These are phyloP conservation scores for Ogataea trehaloabstinens DNA, from an alignment of 805 yeast species.

Conservation along the genomic window DNA sequence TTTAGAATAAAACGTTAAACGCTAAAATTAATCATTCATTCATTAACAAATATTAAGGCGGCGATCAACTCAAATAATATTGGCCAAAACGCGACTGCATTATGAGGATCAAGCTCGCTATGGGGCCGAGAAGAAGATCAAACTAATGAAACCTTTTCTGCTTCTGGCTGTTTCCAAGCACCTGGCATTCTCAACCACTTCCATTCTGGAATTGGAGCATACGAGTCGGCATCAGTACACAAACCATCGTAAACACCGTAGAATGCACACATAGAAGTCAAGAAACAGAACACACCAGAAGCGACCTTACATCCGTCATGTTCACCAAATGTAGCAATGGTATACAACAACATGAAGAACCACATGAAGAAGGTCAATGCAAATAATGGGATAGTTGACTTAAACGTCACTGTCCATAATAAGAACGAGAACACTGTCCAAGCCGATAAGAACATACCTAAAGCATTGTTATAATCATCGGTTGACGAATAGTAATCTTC, in stretches of 20 bases:
- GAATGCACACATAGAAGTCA: constrained; percentile 40
- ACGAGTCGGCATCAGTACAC: constrained; percentile 26
- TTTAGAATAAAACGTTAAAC: no score
- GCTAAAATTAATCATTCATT: not conserved
- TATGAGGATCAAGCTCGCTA: not conserved
- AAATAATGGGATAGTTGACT: constrained; percentile 41
- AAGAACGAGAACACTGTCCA: constrained; percentile 49
- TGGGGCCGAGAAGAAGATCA: constrained; percentile 4
- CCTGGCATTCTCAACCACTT: constrained; percentile 33
- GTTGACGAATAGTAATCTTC: constrained; percentile 36
- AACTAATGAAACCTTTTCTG: constrained; percentile 15
- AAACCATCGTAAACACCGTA: constrained; percentile 44
- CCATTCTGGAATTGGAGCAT: constrained; percentile 26
- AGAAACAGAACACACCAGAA: constrained; percentile 43
- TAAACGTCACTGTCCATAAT: constrained; percentile 42
- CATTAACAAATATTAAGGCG: not conserved
- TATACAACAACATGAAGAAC: constrained; percentile 41
- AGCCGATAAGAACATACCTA: constrained; percentile 45
- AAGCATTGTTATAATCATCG: constrained; percentile 37
- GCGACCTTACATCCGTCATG: constrained; percentile 33
- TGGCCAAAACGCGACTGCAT: not conserved
- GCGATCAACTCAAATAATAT: not conserved
- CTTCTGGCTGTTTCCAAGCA: constrained; percentile 24
- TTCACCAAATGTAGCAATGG: constrained; percentile 40
- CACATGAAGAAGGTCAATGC: constrained; percentile 38